These are phyloP conservation scores for Crithidia brevicula DNA, from an alignment of 208 protist genomes.

Conservation along the genomic window DNA sequence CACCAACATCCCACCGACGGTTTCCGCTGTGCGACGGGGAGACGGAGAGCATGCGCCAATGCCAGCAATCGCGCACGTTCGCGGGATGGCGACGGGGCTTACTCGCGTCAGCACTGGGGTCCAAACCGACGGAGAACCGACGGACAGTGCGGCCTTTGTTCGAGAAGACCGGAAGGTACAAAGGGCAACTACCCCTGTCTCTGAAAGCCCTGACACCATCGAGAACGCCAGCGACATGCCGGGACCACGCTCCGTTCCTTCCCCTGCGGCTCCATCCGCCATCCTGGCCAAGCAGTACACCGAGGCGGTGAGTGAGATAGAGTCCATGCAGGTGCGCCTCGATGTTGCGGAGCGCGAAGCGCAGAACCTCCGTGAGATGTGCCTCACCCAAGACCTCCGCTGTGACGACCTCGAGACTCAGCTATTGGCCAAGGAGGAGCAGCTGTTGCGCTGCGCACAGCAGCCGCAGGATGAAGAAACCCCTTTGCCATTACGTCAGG, in stretches of 20 bases:
- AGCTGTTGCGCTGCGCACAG: slow-evolving; percentile 34
- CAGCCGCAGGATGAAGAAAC: neutral
- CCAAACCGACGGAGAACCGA: neutral
- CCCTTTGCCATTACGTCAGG: neutral
- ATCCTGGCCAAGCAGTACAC: slow-evolving; percentile 24
- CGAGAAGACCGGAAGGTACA: neutral
- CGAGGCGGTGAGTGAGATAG: slow-evolving; percentile 24
- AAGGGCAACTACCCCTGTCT: too few species aligned
- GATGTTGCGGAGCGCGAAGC: slow-evolving; percentile 20
- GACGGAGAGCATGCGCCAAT: neutral
- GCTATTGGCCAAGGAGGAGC: slow-evolving; percentile 56
- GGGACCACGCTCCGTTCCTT: neutral
- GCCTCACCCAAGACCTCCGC: slow-evolving; percentile 29
- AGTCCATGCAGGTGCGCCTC: slow-evolving; percentile 25
- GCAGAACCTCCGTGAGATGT: slow-evolving; percentile 28
- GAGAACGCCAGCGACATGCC: neutral
- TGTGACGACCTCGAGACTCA: slow-evolving; percentile 59
- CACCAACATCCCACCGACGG: too few species aligned
- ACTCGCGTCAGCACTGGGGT: neutral
- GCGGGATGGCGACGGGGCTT: neutral
- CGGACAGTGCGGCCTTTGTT: neutral
- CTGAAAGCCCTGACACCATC: neutral
- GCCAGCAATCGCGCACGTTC: neutral
- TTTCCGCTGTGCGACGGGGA: neutral
- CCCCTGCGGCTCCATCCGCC: slow-evolving; percentile 8